Evolutionary conservation across 345 rosid genomes (phyloP).

Genomic region (Eucalyptus curtisii): DNA sequence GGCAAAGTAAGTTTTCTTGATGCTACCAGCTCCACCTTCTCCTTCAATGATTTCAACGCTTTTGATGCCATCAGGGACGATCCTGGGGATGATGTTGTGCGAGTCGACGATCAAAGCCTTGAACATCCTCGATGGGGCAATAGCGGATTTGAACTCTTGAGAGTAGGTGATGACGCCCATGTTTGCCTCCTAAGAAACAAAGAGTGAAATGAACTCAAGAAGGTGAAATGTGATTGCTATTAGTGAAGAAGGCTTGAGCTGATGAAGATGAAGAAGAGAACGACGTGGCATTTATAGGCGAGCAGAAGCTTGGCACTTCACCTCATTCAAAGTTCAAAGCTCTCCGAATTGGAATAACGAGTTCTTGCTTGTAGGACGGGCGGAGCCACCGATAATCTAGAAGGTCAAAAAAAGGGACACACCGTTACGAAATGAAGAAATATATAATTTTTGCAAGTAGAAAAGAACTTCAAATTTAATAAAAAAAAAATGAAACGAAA

Average conservation of each 20-base stretch:
- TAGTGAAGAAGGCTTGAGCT: background rate
- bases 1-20: background rate
- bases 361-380: background rate
- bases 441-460: background rate
- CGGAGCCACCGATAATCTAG: background rate
- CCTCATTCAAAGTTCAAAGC: background rate
- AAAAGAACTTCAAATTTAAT: background rate
- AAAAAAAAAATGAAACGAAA: background rate
- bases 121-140: conserved; percentile 22
- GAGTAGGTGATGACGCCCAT: background rate
- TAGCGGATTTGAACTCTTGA: conserved; percentile 1
- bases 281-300: background rate
- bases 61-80: conserved; percentile 9
- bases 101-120: conserved; percentile 21
- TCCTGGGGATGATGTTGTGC: background rate
- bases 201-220: background rate
- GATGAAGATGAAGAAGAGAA: background rate
- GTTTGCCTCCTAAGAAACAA: background rate
- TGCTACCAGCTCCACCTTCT: background rate
- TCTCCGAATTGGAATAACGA: background rate
- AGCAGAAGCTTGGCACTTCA: background rate
- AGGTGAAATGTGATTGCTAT: background rate
- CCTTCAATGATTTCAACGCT: background rate
- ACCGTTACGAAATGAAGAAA: background rate
- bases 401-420: background rate